phyloP scores from a whole-genome alignment of 1,284 basidiomycete species.

The Lignosus rhinocerotis region DNA sequence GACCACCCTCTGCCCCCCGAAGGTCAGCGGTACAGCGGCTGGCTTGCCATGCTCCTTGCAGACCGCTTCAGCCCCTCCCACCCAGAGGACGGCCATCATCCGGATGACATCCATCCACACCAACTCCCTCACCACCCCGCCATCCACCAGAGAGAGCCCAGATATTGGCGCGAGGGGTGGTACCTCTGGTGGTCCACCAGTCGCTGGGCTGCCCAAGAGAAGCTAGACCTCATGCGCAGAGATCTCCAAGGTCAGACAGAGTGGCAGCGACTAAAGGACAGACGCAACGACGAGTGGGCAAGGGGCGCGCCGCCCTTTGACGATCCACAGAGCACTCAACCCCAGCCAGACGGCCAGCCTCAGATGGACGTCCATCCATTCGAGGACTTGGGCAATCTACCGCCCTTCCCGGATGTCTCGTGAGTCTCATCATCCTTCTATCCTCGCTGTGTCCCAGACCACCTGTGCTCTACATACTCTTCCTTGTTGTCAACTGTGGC shows the following conservation, averaged over 20 bases:
- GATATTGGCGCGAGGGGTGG: conserved; percentile 69
- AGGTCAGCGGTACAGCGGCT: conserved; percentile 46
- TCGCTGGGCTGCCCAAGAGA: conserved; percentile 53
- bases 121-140: conserved; percentile 32
- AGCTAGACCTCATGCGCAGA: conserved; percentile 57
- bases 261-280: conserved; percentile 42
- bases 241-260: conserved; percentile 52
- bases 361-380: conserved; percentile 14
- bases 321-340: not conserved
- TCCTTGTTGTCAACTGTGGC: too few species aligned
- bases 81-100: conserved; percentile 1
- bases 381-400: conserved; percentile 14
- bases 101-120: conserved; percentile 15
- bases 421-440: conserved; percentile 15
- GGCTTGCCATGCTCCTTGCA: conserved; percentile 19
- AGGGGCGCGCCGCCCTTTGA: conserved; percentile 4
- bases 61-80: not conserved
- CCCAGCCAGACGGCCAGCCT: conserved; percentile 17
- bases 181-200: conserved; percentile 69
- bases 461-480: not conserved
- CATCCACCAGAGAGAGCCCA: conserved; percentile 13
- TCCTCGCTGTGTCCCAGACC: not conserved
- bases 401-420: conserved; percentile 31
- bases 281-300: conserved; percentile 45
- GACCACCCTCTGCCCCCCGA: conserved; percentile 62